Base-by-base conservation (phyloP, 202 grass and related monocot genomes). In the Panicum virgatum region DNA sequence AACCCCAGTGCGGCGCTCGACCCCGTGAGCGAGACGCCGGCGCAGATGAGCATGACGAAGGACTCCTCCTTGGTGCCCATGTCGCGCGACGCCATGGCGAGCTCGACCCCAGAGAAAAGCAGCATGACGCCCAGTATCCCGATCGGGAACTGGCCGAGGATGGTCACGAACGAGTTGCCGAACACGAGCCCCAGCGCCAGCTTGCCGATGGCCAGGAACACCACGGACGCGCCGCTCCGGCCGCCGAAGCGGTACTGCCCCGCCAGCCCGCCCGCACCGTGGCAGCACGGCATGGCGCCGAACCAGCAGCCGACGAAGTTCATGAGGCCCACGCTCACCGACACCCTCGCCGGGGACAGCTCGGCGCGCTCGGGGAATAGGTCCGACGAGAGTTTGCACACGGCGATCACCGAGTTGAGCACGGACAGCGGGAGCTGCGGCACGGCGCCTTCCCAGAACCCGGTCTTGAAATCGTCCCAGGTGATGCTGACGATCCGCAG, bases 51-150 rank as follows among this genome's bases (percentile, higher is more conserved):
- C 94, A 97, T 97, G 66, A 97, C 88, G 51, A 97, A 97, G 5
- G 90, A 89, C 80, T 91, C 88, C 86, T 93, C 86, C 84, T 97
- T 97, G 9, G 65, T 90, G 25, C 82, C 82, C 91, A 97, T 94
- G 79, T 97, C 94, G 63, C 89, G 86, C 53, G 91, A 92, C 34
- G 94, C 94, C 91, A 97, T 97, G 80, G 94, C 94, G 58, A 97
- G 90, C 84, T 97, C 91, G 76, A 97, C 67, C 29, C 94, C 94
- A 3, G 91, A 94, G 86, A 97, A 97, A 59, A 97, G 89, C 15
- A 97, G 78, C 82, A 94, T 82, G 43, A 94, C 94, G 57, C 91
- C 94, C 47, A 97, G 89, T 44, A 97, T 90, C 65, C 94, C 94
- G 5, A 97, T 90, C 0, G 94, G 91, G 78, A 94, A 94, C 73